Evolutionary conservation across 2,329 filamentous ascomycete genomes (phyloP).

Genomic region (Aschersonia sp.): DNA sequence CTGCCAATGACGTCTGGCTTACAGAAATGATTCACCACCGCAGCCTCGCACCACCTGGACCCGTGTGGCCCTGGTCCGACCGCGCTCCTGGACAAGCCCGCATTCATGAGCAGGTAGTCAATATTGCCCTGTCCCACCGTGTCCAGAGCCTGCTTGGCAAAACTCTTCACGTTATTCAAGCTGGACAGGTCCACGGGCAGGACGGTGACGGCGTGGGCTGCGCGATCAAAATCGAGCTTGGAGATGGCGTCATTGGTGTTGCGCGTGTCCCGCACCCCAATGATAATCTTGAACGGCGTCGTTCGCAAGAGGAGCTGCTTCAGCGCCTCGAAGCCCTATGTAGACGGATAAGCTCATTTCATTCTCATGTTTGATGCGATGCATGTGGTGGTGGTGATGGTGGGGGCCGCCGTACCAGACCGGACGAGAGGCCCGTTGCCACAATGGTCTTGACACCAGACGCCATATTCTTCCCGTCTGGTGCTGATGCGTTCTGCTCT

Average conservation of each 20-base stretch:
- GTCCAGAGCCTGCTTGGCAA: conserved; percentile 28
- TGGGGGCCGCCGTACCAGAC: conserved; percentile 20
- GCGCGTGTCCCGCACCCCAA: conserved; percentile 31
- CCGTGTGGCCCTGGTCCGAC: conserved; percentile 21
- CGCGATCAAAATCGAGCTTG: conserved; percentile 24
- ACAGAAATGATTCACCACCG: conserved; percentile 39
- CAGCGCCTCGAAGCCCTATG: conserved; percentile 36
- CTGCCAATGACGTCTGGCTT: conserved; percentile 5
- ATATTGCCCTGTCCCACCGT: conserved; percentile 25
- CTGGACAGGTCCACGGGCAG: conserved; percentile 33
- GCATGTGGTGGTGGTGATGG: too few relatives aligned
- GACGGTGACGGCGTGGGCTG: conserved; percentile 25
- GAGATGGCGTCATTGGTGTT: conserved; percentile 26
- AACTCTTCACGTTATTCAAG: conserved; percentile 27
- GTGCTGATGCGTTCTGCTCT: neutral
- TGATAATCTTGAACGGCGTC: conserved; percentile 31
- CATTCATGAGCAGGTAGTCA: conserved; percentile 36
- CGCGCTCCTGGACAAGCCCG: conserved; percentile 23
- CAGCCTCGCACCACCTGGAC: conserved; percentile 33
- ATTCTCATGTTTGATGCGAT: too few relatives aligned
- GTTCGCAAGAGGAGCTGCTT: conserved; percentile 31
- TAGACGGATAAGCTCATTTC: too few relatives aligned
- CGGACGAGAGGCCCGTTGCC: conserved; percentile 34
- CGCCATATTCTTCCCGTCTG: conserved; percentile 14
- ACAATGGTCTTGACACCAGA: conserved; percentile 31